phyloP scores from a whole-genome alignment of 2,329 filamentous ascomycete species.

The Polytolypa hystricis region DNA sequence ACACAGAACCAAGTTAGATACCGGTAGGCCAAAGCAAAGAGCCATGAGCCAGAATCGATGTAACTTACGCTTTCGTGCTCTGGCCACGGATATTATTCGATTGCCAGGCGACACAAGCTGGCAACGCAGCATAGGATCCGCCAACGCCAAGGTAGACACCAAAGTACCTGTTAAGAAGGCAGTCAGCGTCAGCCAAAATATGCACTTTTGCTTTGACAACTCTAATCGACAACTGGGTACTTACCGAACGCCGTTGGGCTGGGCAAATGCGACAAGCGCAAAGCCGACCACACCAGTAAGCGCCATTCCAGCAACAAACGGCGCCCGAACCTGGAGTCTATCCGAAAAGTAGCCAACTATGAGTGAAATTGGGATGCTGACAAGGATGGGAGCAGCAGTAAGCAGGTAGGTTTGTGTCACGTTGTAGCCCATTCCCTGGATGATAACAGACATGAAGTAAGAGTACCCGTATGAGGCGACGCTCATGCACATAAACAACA shows the following conservation, averaged over 20 bases:
- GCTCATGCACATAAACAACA: conserved; percentile 12
- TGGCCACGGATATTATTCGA: conserved; percentile 24
- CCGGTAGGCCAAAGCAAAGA: conserved; percentile 9
- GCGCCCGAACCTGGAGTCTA: conserved; percentile 18
- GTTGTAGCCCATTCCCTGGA: conserved; percentile 21
- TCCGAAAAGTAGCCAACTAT: conserved; percentile 19
- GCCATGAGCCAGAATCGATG: conserved; percentile 11
- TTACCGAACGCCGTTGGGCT: conserved; percentile 11
- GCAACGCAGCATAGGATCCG: conserved; percentile 67
- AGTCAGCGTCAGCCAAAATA: no score
- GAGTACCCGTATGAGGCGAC: conserved; percentile 10
- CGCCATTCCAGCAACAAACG: conserved; percentile 17
- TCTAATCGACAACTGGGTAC: no score
- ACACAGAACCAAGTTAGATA: conserved; percentile 8
- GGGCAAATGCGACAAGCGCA: conserved; percentile 18
- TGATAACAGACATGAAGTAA: conserved; percentile 7
- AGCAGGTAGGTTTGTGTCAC: conserved; percentile 17
- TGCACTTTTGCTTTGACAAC: no score
- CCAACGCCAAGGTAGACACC: conserved; percentile 67
- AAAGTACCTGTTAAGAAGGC: no score
- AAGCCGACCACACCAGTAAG: conserved; percentile 18
- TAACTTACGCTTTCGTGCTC: conserved; percentile 17
- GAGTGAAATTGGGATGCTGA: conserved; percentile 16
- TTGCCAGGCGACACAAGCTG: conserved; percentile 58
- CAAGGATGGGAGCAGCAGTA: conserved; percentile 19